These are phyloP conservation scores for Spathaspora hagerdaliae DNA, from an alignment of 805 yeast genomes.

Conservation along the genomic window DNA sequence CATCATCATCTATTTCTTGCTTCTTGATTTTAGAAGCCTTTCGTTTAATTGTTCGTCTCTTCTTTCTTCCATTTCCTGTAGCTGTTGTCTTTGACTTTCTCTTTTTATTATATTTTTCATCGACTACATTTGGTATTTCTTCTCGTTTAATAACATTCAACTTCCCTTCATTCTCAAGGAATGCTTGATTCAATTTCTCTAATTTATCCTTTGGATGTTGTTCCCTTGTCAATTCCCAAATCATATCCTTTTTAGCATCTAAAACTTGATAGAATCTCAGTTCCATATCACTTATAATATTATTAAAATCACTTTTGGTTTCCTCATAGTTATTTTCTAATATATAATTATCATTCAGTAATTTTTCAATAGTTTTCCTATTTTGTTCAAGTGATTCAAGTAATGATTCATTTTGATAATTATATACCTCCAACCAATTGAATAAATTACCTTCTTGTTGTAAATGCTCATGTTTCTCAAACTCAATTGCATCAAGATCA, in stretches of 20 bases:
- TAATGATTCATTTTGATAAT: constrained; percentile 11
- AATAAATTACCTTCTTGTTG: constrained; percentile 17
- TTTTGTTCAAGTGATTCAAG: constrained; percentile 1
- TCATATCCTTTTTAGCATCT: constrained; percentile 26
- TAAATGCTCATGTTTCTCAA: constrained; percentile 10
- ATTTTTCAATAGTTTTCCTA: constrained; percentile 1
- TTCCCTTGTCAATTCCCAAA: constrained; percentile 18
- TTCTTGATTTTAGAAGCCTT: background rate
- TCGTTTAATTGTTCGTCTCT: constrained; percentile 1
- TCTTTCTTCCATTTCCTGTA: constrained; percentile 1
- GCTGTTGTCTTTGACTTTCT: constrained; percentile 9
- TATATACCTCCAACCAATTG: constrained; percentile 22
- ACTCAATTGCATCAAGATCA: constrained; percentile 15
- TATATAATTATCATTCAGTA: constrained; percentile 3
- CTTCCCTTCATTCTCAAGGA: constrained; percentile 11
- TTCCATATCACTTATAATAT: constrained; percentile 19
- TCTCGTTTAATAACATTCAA: constrained; percentile 14
- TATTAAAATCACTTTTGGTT: constrained; percentile 12
- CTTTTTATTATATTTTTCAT: constrained; percentile 13
- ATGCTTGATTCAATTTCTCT: constrained; percentile 15
- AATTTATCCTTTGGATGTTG: constrained; percentile 1
- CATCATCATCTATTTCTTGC: background rate
- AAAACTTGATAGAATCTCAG: constrained; percentile 22
- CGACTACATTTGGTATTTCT: constrained; percentile 16
- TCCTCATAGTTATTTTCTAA: constrained; percentile 9